Evolutionary conservation across 345 rosid genomes (phyloP).

Genomic region (Arabidopsis thaliana): TAIR10.1 NC_003076.8:6346501-6347000

Average conservation of each 20-base stretch:
- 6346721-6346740: constrained; percentile 98
- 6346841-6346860: constrained; percentile 8
- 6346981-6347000: constrained; percentile 97
- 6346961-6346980: constrained; percentile 89
- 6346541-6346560: constrained; percentile 98
- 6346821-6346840: constrained; percentile 1
- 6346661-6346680: not conserved
- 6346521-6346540: constrained; percentile 90
- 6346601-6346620: constrained; percentile 1
- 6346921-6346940: constrained; percentile 98
- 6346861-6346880: constrained; percentile 79
- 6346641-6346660: not conserved
- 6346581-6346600: constrained; percentile 28
- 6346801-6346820: not conserved
- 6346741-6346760: constrained; percentile 96
- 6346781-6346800: constrained; percentile 38
- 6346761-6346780: constrained; percentile 98
- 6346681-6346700: not conserved
- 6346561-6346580: constrained; percentile 99
- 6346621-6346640: not conserved
- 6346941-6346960: constrained; percentile 96
- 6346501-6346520: constrained; percentile 98
- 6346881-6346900: constrained; percentile 91
- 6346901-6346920: constrained; percentile 95
- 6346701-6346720: constrained; percentile 50